Base-by-base conservation (phyloP, 163 green algal genomes). In the Chlorella variabilis region DNA sequence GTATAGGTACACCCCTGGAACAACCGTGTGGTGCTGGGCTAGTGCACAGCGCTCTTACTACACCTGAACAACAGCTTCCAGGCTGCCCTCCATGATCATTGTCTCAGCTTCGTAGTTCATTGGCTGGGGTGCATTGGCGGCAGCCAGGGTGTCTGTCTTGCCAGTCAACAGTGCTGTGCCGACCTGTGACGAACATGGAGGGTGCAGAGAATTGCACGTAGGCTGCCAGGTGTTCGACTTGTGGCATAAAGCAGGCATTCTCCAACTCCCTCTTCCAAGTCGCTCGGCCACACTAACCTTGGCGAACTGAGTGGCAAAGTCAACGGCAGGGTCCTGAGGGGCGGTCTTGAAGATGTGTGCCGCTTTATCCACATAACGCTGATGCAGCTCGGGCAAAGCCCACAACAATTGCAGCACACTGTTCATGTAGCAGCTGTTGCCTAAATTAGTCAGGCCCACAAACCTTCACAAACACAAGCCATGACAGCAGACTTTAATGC, bases 351-450 rank as follows among this genome's bases (percentile, higher is more conserved):
- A 89, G n/a, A 93, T 82, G 18, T 48, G n/a, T 3, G 67, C 61
- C 2, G 69, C 82, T 0, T 66, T 49, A 6, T 27, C 31, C 42
- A 83, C 59, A 31, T 83, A 83, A 4, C 73, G 73, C 56, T 71
- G 36, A 1, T 25, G 25, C 73, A 80, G 73, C 78, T 91, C 89
- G 7, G 95, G 94, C 70, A 98, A 49, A 2, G 86, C 87, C 86
- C 91, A 94, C 73, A 98, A 81, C 77, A 94, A 71, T 86, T 98
- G 91, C 85, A 99, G 83, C 61, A 99, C 91, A 75, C 91, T 96
- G 85, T 97, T 98, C 92, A 99, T 96, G 92, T 99, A 99, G 91
- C 97, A 99, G 83, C 86, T 95, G 92, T 99, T 99, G 73, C 97
- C 97, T 73, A 99, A 88, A 86, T 99, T 99, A 61, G 92, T 92